These are phyloP conservation scores for Aspergillus sclerotialis DNA, from an alignment of 2,329 filamentous ascomycete genomes.

Conservation along the genomic window DNA sequence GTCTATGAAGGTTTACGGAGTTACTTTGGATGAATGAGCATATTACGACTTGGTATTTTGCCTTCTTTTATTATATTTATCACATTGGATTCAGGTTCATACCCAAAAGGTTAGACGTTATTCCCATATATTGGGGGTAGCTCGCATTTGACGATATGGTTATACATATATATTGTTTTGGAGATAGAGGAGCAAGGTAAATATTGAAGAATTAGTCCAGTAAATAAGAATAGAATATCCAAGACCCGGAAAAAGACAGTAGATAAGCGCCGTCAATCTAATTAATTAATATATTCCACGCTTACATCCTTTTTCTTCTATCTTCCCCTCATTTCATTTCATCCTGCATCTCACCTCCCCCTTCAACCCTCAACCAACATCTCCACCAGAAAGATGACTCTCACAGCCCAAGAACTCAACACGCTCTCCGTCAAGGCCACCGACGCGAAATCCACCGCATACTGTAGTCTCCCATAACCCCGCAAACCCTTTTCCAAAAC, in stretches of 20 bases:
- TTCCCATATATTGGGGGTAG: neutral
- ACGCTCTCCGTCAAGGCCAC: conserved; percentile 56
- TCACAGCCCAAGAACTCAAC: conserved; percentile 59
- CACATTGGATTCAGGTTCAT: neutral
- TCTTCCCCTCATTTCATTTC: neutral
- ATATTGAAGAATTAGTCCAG: too few species aligned
- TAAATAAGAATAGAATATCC: too few species aligned
- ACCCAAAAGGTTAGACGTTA: neutral
- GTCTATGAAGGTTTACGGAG: conserved; percentile 82
- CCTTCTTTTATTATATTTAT: conserved; percentile 3
- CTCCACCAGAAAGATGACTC: conserved; percentile 19
- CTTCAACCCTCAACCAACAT: conserved; percentile 1
- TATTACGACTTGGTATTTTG: conserved; percentile 2
- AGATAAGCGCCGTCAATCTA: too few species aligned
- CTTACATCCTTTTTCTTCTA: conserved; percentile 1
- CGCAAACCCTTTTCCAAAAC: neutral
- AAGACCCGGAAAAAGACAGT: too few species aligned
- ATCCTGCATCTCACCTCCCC: neutral
- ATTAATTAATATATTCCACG: neutral
- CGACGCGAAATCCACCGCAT: conserved; percentile 69
- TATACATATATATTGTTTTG: too few species aligned
- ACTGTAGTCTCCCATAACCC: conserved; percentile 49
- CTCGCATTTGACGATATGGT: too few species aligned
- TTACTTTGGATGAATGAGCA: conserved; percentile 50
- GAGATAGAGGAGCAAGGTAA: neutral